A percentile compares a stretch with the other conserved stretches of the same genome.
Evolutionary conservation across 305 asterid species (phyloP).

Genomic region (Lippia alba): DNA sequence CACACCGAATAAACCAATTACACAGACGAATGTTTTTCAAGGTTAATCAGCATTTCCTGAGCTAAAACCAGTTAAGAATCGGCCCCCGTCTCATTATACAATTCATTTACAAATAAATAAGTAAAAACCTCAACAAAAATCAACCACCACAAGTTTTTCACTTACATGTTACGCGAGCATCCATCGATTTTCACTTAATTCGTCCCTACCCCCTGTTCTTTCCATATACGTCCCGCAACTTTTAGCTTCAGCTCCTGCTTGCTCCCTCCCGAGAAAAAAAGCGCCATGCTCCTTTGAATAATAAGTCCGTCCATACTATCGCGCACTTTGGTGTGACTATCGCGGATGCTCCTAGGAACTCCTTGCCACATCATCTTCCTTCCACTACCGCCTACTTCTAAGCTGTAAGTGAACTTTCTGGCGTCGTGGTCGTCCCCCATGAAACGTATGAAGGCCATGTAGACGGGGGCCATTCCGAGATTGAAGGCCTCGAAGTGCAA

Average conservation of each 20-base stretch:
- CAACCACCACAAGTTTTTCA: slow-evolving; percentile 22
- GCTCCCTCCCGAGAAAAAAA: slow-evolving; percentile 70
- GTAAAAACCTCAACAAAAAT: not conserved
- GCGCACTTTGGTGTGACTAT: slow-evolving; percentile 64
- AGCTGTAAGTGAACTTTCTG: slow-evolving; percentile 62
- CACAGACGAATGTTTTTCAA: slow-evolving; percentile 18
- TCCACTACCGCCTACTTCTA: slow-evolving; percentile 72
- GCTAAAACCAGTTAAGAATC: slow-evolving; percentile 23
- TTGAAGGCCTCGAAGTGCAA: slow-evolving; percentile 81
- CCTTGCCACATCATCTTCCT: slow-evolving; percentile 80
- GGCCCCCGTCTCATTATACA: slow-evolving; percentile 31
- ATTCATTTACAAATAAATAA: slow-evolving; percentile 36
- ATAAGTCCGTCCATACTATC: slow-evolving; percentile 80
- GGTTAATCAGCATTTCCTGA: slow-evolving; percentile 32
- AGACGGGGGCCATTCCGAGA: slow-evolving; percentile 70
- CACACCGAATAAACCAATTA: not conserved
- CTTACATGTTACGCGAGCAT: slow-evolving; percentile 17
- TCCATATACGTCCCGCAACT: slow-evolving; percentile 78
- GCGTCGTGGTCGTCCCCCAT: slow-evolving; percentile 83
- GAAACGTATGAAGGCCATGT: slow-evolving; percentile 84
- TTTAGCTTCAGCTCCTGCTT: slow-evolving; percentile 72
- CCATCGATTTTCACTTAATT: not conserved
- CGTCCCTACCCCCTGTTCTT: slow-evolving; percentile 48
- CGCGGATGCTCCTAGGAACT: slow-evolving; percentile 80
- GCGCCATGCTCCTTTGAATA: slow-evolving; percentile 74